phyloP scores from a whole-genome alignment of 208 protist species.

The Jaenimonas drosophilae region DNA sequence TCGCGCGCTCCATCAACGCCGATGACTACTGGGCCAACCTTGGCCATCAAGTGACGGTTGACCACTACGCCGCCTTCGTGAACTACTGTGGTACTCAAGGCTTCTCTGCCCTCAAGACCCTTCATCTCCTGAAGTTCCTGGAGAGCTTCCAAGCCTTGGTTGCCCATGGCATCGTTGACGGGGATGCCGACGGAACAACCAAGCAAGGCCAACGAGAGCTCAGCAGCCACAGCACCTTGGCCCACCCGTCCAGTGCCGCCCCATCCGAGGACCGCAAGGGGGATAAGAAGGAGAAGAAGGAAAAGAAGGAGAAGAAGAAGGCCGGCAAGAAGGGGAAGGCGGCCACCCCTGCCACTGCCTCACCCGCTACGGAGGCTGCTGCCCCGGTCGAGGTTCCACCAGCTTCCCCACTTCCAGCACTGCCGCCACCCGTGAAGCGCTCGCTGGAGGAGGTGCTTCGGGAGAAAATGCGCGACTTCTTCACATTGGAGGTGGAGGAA shows the following conservation, averaged over 20 bases:
- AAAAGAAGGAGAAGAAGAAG: slow-evolving; percentile 5
- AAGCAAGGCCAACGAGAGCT: no score
- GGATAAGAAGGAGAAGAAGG: background rate
- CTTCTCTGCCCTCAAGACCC: slow-evolving; percentile 40
- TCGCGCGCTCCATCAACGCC: slow-evolving; percentile 29
- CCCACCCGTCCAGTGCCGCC: no score
- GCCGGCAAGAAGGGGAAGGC: no score
- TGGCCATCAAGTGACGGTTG: slow-evolving; percentile 53
- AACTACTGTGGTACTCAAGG: slow-evolving; percentile 46
- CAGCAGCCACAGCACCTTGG: no score
- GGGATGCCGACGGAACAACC: background rate
- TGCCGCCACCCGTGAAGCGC: background rate
- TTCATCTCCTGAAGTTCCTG: slow-evolving; percentile 50
- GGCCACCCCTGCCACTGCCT: no score
- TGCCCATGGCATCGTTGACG: slow-evolving; percentile 4
- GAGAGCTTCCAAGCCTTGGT: slow-evolving; percentile 11
- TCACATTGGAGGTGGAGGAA: slow-evolving; percentile 22
- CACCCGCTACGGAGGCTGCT: no score
- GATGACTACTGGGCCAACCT: slow-evolving; percentile 64
- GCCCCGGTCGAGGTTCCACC: no score
- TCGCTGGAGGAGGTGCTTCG: slow-evolving; percentile 8
- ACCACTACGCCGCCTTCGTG: slow-evolving; percentile 47
- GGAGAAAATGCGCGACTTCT: slow-evolving; percentile 12
- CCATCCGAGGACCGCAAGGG: background rate
- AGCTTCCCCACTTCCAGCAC: no score